Conservation (phyloP, 1,284 basidiomycete species). For the Neotropicomus parvogracilis region DNA sequence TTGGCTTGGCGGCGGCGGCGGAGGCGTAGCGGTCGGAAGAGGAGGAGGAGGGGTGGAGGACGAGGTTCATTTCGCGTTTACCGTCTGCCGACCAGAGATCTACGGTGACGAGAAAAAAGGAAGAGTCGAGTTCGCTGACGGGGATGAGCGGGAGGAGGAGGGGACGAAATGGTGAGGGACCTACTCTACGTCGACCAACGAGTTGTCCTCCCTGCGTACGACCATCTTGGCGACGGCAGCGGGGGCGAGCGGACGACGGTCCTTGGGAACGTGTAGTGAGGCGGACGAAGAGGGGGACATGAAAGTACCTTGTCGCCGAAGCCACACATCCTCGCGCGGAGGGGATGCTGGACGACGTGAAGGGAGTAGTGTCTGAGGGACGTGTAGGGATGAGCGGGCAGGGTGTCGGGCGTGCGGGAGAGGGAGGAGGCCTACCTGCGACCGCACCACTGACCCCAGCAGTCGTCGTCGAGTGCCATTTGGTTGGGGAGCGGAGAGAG, state of each 20-base stretch:
- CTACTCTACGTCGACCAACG: slow-evolving; percentile 72
- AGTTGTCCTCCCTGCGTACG: slow-evolving; percentile 64
- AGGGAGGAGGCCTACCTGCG: slow-evolving; percentile 46
- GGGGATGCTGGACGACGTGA: slow-evolving; percentile 80
- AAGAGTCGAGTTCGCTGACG: slow-evolving; percentile 74
- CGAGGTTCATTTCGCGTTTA: slow-evolving; percentile 79
- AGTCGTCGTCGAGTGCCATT: slow-evolving; percentile 7
- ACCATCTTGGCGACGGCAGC: slow-evolving; percentile 84
- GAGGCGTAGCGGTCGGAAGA: slow-evolving; percentile 67
- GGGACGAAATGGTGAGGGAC: slow-evolving; percentile 29
- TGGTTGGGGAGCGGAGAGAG: too few species aligned
- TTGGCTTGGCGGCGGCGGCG: slow-evolving; percentile 49
- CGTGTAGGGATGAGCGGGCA: slow-evolving; percentile 2
- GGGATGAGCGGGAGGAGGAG: slow-evolving; percentile 17
- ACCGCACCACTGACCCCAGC: slow-evolving; percentile 59
- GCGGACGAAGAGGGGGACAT: slow-evolving; percentile 17
- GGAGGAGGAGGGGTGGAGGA: slow-evolving; percentile 74
- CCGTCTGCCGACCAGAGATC: slow-evolving; percentile 85
- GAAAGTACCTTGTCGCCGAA: slow-evolving; percentile 83
- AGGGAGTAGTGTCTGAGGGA: slow-evolving; percentile 71
- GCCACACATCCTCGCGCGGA: slow-evolving; percentile 89
- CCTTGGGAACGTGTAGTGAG: slow-evolving; percentile 44
- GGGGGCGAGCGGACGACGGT: slow-evolving; percentile 85
- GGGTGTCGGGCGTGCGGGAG: neutral
- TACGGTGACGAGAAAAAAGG: slow-evolving; percentile 84